Base-by-base conservation (phyloP, 2,329 filamentous ascomycete genomes). In the Magnaporthiopsis incrustans region DNA sequence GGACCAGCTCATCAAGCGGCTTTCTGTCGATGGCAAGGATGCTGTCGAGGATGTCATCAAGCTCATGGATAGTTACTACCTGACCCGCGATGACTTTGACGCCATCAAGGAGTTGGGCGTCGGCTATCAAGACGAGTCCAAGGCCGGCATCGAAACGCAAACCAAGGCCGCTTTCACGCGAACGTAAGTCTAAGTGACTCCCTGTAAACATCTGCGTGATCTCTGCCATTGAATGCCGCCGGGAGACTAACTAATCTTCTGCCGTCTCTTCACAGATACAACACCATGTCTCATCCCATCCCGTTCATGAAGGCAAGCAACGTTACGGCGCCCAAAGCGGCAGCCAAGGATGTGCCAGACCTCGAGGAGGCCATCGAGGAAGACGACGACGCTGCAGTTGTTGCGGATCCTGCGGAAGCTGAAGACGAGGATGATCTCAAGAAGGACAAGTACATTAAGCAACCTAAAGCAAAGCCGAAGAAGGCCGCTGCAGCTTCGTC, bases 351-450 rank as follows among this genome's bases (percentile, higher is more conserved):
- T 60, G 90, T 89, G 67, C 96, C 95, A 0, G 95, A 99, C 77
- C 83, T 99, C 38, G 95, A 99, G 77, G 95, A 99, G 76, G 95
- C 93, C 2, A 89, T 99, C 63, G 93, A 98, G 61, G 94, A 96
- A 69, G 92, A 92, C 6, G 94, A 96, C 62, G 92, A 95, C 59
- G 90, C 88, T 26, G 88, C 82, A n/a, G 87, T 87, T 44, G 78
- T 80, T 33, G 77, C 85, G 1, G 83, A 85, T 50, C 74, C 79
- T 3, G 83, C 78, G 1, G 85, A 86, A 57, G 85, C 82, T 1
- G 88, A 88, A 4, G 89, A 90, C 0, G 89, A 91, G 15, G 90
- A 91, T 22, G 89, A 96, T 73, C 75, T 98, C 62, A 92, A 89
- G 72, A 96, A 94, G 73, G 95, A 99, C 77, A 98, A 97, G 76